Conservation (phyloP, 2,329 filamentous ascomycete genomes). For the Colletotrichum plurivorum region DNA sequence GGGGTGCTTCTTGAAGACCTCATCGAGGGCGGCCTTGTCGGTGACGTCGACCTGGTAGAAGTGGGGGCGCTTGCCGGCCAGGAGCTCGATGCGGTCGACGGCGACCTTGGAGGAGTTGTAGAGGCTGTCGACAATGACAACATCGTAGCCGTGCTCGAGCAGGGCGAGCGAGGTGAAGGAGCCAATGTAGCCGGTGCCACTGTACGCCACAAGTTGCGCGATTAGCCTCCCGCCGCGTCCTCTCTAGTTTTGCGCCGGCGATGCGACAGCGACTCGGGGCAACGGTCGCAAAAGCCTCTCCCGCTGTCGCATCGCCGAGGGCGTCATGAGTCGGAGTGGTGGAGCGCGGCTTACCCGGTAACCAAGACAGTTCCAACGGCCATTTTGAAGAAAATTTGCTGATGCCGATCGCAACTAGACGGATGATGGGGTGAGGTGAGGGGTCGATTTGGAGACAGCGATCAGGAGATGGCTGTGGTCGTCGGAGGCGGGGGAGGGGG, state of each 20-base stretch:
- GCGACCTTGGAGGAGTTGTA: slow-evolving; percentile 97
- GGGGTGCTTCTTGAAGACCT: slow-evolving; percentile 89
- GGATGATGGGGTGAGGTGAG: slow-evolving; percentile 5
- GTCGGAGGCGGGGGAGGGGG: slow-evolving; percentile 18
- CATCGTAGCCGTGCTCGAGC: slow-evolving; percentile 94
- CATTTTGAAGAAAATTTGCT: slow-evolving; percentile 66
- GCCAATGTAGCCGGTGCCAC: slow-evolving; percentile 98
- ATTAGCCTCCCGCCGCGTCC: slow-evolving; percentile 20
- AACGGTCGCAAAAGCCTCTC: slow-evolving; percentile 7
- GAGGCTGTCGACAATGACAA: slow-evolving; percentile 95
- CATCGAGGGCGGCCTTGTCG: slow-evolving; percentile 85
- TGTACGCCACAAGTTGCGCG: slow-evolving; percentile 55
- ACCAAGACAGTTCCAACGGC: slow-evolving; percentile 89
- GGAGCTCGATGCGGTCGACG: slow-evolving; percentile 94
- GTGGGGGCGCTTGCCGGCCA: slow-evolving; percentile 86
- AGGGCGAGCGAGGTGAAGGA: slow-evolving; percentile 95
- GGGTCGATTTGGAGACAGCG: slow-evolving; percentile 18
- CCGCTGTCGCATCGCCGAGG: neutral
- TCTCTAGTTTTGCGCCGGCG: slow-evolving; percentile 22
- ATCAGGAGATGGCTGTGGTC: neutral
- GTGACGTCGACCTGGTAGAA: slow-evolving; percentile 93
- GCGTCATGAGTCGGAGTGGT: neutral
- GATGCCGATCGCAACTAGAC: slow-evolving; percentile 27
- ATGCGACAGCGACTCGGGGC: slow-evolving; percentile 14
- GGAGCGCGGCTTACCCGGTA: slow-evolving; percentile 79